These are phyloP conservation scores for Candida namnaoensis DNA, from an alignment of 805 yeast genomes.

Conservation along the genomic window DNA sequence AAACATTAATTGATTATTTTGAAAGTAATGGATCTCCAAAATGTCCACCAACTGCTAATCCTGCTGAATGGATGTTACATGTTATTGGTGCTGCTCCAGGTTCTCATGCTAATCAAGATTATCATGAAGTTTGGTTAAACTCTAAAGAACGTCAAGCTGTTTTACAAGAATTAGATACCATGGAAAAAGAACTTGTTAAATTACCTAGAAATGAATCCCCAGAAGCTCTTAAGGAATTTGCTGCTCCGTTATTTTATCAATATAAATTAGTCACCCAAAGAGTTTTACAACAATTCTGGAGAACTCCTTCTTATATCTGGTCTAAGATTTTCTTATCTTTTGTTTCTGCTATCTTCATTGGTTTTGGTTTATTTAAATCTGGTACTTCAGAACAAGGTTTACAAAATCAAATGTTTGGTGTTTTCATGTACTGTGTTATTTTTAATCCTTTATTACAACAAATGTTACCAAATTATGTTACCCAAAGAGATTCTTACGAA, in stretches of 20 bases:
- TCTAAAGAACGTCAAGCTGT: conserved; percentile 43
- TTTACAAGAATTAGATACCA: conserved; percentile 39
- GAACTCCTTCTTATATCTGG: conserved; percentile 55
- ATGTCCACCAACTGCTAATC: conserved; percentile 54
- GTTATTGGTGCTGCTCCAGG: conserved; percentile 81
- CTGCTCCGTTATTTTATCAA: conserved; percentile 33
- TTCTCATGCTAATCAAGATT: conserved; percentile 47
- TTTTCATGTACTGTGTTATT: conserved; percentile 46
- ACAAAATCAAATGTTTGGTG: conserved; percentile 53
- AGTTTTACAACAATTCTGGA: conserved; percentile 53
- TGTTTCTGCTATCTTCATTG: conserved; percentile 50
- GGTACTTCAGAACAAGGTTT: conserved; percentile 53
- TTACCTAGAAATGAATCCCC: conserved; percentile 27
- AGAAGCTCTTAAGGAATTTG: conserved; percentile 27
- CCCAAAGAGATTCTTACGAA: conserved; percentile 57
- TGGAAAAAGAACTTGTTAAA: conserved; percentile 38
- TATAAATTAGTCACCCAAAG: conserved; percentile 36
- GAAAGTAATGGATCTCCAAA: conserved; percentile 66
- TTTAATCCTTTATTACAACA: conserved; percentile 52
- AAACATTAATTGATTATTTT: conserved; percentile 51
- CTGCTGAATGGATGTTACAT: conserved; percentile 70
- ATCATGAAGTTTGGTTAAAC: conserved; percentile 53
- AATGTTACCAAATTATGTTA: conserved; percentile 50
- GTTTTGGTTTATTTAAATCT: conserved; percentile 62
- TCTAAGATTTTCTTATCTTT: conserved; percentile 45